Evolutionary conservation across 805 yeast species (phyloP), one percentile per base, ranked within the genome.

Genomic region (Henningerozyma blattae): DNA sequence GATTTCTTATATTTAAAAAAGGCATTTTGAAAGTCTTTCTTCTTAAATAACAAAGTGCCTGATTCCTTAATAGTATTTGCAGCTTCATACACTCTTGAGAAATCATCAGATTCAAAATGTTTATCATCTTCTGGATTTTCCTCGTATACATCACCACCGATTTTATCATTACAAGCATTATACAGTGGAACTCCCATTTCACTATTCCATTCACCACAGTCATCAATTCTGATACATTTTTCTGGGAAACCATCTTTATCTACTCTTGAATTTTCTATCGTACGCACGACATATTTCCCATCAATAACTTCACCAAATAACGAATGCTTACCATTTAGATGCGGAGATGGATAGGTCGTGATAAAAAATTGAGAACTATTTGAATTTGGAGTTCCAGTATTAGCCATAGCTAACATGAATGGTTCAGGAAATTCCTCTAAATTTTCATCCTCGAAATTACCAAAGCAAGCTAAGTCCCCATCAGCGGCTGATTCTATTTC

Each of bases 121-220:
- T 49, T 59, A 44, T 80, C 84, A 52, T 82, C 93, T 39, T 75
- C 86, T 0, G 91, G 93, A 44, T 65, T 72, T 52, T 81, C 91
- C 54, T 81, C 91, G 45, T 67, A 82, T 0, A 70, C 51, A 45
- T 82, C 93, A 6, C 83, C 84, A 1, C 79, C 85, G 6, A 75
- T 61, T 0, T 58, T 47, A 38, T 70, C 71, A 44, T 72, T 72
- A 31, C 79, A 68, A 0, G 86, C 82, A 44, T 75, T 75, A 44
- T 47, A 70, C 2, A 77, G 63, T 0, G 89, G 89, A 3, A 75
- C 51, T 0, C 52, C 64, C 61, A 70, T 67, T 0, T 53, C 52
- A 7, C 63, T 66, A 5, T 54, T 41, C 87, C 89, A 82, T 25
- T 45, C 57, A 1, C 91, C 93, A 56, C 83, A 72, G 28, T 68